Percentiles rank a stretch among this genome's conserved stretches.
These are phyloP conservation scores for Cladosporium phlei DNA, from an alignment of 2,329 filamentous ascomycete species.

Conservation along the genomic window DNA sequence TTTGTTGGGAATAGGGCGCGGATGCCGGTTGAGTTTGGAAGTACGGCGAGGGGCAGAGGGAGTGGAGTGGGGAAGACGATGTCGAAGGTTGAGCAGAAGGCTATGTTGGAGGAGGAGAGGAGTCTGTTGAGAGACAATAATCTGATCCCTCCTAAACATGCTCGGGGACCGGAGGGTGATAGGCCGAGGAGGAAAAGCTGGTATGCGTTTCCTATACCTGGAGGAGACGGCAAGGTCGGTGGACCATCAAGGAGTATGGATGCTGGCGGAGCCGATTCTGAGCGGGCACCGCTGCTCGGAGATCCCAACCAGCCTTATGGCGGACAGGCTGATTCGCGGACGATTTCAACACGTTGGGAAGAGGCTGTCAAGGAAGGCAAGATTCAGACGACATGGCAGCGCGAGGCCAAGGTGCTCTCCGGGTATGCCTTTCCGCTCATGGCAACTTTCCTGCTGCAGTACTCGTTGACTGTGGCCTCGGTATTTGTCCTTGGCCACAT, in stretches of 20 bases:
- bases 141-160: conserved; percentile 48
- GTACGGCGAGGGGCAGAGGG: conserved; percentile 44
- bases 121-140: conserved; percentile 54
- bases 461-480: conserved; percentile 41
- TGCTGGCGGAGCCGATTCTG: conserved; percentile 6
- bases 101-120: conserved; percentile 50
- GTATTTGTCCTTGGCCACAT: conserved; percentile 45
- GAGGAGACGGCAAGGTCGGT: neutral
- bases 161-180: neutral
- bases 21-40: conserved; percentile 48
- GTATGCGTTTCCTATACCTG: conserved; percentile 6
- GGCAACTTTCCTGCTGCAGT: conserved; percentile 43
- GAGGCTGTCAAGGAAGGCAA: conserved; percentile 74
- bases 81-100: conserved; percentile 46
- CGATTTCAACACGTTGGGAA: conserved; percentile 71
- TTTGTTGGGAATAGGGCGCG: conserved; percentile 62
- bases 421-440: conserved; percentile 41
- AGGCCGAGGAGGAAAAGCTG: conserved; percentile 11
- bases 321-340: conserved; percentile 45
- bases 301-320: conserved; percentile 37
- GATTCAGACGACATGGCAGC: conserved; percentile 85
- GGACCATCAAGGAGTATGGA: neutral
- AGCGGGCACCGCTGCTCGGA: conserved; percentile 20
- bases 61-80: conserved; percentile 36
- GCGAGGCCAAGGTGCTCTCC: conserved; percentile 73